Base-by-base conservation (phyloP, 202 grass and related monocot genomes). In the Digitaria exilis region DNA sequence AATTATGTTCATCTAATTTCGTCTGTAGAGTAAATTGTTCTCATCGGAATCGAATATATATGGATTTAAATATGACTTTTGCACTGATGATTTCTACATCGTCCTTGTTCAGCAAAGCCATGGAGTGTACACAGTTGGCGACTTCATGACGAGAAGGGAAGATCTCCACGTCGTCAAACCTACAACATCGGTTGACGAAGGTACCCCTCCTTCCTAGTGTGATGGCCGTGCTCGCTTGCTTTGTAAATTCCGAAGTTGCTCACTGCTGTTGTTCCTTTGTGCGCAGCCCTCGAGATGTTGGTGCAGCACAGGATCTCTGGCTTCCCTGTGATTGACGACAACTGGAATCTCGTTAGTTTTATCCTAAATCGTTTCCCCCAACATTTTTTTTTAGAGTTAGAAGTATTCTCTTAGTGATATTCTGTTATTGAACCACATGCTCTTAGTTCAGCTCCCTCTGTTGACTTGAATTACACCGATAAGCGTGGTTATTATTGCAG, bases 251-350 rank as follows among this genome's bases (percentile, higher is more conserved):
- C 22, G 24, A 60, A 59, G 6, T 62, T 49, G 18, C 83, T 82
- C 14, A 86, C 50, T 86, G 45, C 6, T 86, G 65, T 60, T 52
- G 43, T 84, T 67, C 57, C 2, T 41, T 63, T 69, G 4, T 21
- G 13, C 12, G 34, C 87, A 98, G 96, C 93, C 4, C 82, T 98
- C 0, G 87, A 98, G 73, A 45, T 81, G 77, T 78, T 98, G 65
- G 96, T 98, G 66, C 59, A 94, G 48, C 51, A 92, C 74, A 91
- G 89, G 77, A 89, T 98, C 39, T 90, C 93, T 24, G 93, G 96
- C 61, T 95, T 98, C 73, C 96, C 96, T 64, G 96, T 98, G 26
- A 76, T 96, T 78, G 93, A 96, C 81, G 96, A 98, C 34, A 49
- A 90, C 50, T 88, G 93, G 87, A 89, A 87, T 16, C 82, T 98